phyloP scores from a whole-genome alignment of 192 early-diverging fungal genomes.

The Umbelopsis sp. region DNA sequence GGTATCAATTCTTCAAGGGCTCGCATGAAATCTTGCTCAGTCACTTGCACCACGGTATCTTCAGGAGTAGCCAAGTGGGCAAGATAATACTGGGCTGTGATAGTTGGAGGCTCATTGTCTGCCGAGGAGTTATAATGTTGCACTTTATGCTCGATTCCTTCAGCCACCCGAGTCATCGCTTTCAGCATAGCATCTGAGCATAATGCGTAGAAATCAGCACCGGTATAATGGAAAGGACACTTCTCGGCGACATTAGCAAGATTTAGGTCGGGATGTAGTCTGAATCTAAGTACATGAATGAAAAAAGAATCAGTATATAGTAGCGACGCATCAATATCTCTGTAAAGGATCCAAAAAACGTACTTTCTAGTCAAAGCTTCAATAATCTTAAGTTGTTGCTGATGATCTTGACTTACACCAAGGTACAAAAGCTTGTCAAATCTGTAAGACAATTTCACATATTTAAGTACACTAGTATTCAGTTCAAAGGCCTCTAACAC shows the following conservation, averaged over 20 bases:
- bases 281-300: constrained; percentile 58
- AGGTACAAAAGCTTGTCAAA: constrained; percentile 98
- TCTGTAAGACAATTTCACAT: constrained; percentile 39
- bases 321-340: neutral
- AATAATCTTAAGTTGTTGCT: constrained; percentile 84
- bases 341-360: constrained; percentile 14
- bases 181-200: constrained; percentile 98
- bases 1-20: constrained; percentile 89
- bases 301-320: constrained; percentile 11
- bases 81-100: constrained; percentile 90
- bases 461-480: no score
- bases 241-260: constrained; percentile 74
- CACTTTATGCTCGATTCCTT: constrained; percentile 62
- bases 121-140: constrained; percentile 37
- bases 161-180: constrained; percentile 89
- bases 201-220: constrained; percentile 98
- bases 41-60: constrained; percentile 82
- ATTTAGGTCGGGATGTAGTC: constrained; percentile 78
- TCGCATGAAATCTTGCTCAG: constrained; percentile 75
- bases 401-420: constrained; percentile 91
- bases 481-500: no score
- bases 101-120: constrained; percentile 54
- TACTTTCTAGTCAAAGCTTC: constrained; percentile 93
- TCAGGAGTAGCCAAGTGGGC: constrained; percentile 74
- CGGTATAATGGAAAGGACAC: constrained; percentile 93